Conservation (phyloP, 768 basidiomycete species). For the Podaxis pistillaris region DNA sequence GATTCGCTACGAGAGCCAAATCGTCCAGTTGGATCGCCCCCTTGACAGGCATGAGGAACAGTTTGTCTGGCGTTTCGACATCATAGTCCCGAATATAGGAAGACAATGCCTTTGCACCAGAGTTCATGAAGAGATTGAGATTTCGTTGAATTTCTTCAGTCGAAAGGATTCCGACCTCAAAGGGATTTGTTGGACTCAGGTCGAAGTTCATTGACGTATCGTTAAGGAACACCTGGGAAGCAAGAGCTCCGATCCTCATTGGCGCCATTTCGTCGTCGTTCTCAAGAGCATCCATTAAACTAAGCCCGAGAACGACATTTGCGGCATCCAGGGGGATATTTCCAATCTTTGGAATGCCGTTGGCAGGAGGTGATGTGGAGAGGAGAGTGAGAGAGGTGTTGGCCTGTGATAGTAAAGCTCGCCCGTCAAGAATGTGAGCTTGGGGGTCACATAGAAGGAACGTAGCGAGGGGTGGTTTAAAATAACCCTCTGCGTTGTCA, state of each 20-base stretch:
- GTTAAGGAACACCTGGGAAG: not conserved
- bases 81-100: not conserved
- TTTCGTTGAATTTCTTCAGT: not conserved
- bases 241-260: not conserved
- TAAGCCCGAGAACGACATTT: conserved; percentile 1
- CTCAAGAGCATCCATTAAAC: not conserved
- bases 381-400: not conserved
- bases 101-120: not conserved
- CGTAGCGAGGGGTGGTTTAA: not conserved
- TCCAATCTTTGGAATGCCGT: not conserved
- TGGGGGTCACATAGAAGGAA: conserved; percentile 5
- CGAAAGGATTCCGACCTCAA: not conserved
- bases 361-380: not conserved
- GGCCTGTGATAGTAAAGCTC: not conserved
- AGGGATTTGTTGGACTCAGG: not conserved
- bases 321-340: conserved; percentile 1
- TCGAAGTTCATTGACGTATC: not conserved
- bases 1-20: not conserved
- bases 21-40: too few species aligned
- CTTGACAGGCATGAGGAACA: not conserved
- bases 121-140: not conserved
- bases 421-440: not conserved
- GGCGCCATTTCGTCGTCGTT: not conserved
- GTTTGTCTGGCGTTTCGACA: not conserved
- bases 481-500: not conserved